Evolutionary conservation across 352 stramenopile species (phyloP), one percentile per base, ranked within the genome.

Genomic region (Pythium periplocum): DNA sequence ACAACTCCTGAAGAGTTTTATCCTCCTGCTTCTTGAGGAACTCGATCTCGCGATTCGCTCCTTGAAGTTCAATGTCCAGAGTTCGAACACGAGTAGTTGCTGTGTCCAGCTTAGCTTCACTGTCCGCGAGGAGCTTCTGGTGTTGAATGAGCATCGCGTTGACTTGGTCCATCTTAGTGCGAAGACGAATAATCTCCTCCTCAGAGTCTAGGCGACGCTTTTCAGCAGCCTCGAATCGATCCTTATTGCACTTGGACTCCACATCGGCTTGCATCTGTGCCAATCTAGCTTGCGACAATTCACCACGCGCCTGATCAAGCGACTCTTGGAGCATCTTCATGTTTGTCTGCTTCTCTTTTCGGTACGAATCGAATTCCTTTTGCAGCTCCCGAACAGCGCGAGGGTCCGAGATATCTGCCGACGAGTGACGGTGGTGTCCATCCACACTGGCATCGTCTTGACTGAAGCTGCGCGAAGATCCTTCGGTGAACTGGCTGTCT

Each of bases 301-400:
- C 82, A 31, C 49, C 41, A 17, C 69, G 76, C 12, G 80, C 58
- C 54, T 75, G 58, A 17, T 94, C 79, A 4, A 92, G 54, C n/a
- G 69, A 52, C 31, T 88, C 78, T 38, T 90, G 75, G 31, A 94
- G 30, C 55, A 86, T 64, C 52, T 87, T 83, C 32, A 81, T 53
- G 45, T 69, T 86, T 3, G 61, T 48, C 32, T 88, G 69, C 55
- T 89, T 91, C 41, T 93, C 83, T 45, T 87, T 78, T 58, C 85
- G 86, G 68, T 90, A 89, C 45, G 87, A 70, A 4, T 84, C 82
- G 48, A 90, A 89, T 34, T 94, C 78, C 12, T 68, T 57, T 47
- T 89, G 77, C 4, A 90, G 44, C 32, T 89, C 79, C 38, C 74
- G 77, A 38, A 87, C 32, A 37, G 68, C 68, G 33, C 68, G 61